Conservation (phyloP, 306 rosid genomes). For the Crotalaria pallida region DNA sequence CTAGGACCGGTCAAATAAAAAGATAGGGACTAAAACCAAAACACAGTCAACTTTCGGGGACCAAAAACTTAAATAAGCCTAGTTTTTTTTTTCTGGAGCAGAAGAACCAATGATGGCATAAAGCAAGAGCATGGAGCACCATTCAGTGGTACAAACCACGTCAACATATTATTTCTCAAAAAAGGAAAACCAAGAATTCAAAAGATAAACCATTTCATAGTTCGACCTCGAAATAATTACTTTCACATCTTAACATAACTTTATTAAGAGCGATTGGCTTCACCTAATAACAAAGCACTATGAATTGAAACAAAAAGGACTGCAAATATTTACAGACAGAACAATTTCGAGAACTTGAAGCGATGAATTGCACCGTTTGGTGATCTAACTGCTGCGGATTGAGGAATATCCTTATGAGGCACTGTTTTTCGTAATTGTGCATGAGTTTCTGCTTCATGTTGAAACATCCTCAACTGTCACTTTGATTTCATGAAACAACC, state of each 20-base stretch:
- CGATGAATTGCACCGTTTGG: slow-evolving; percentile 22
- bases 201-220: neutral
- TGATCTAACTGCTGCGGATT: slow-evolving; percentile 39
- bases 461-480: slow-evolving; percentile 78
- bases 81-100: too few relatives aligned
- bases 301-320: neutral
- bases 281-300: neutral
- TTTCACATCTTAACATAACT: neutral
- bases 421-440: slow-evolving; percentile 53
- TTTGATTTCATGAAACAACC: too few relatives aligned
- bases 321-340: neutral
- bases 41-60: too few relatives aligned
- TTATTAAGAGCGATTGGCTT: neutral
- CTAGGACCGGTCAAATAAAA: too few relatives aligned
- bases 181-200: neutral
- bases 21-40: too few relatives aligned
- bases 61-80: too few relatives aligned
- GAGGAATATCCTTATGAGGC: slow-evolving; percentile 53
- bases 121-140: too few relatives aligned
- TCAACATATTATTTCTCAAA: neutral
- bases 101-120: too few relatives aligned
- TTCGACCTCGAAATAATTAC: neutral
- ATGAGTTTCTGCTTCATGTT: slow-evolving; percentile 91
- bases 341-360: slow-evolving; percentile 15
- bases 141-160: neutral